Evolutionary conservation across 805 yeast genomes (phyloP).

Genomic region (Tetrapisispora phaffii): DNA sequence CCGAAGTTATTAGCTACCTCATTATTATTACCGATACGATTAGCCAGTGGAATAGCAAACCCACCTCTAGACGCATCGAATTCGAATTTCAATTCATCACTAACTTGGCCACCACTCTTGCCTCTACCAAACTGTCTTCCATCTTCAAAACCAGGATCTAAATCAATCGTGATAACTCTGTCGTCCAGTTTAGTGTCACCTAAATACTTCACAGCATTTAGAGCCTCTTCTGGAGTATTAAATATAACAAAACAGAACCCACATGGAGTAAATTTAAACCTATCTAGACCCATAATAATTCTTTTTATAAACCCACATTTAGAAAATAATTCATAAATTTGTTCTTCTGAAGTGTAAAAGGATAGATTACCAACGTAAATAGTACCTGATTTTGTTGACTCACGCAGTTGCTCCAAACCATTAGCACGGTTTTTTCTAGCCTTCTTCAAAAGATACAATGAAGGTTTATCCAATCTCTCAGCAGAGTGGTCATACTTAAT

Average conservation of each 20-base stretch:
- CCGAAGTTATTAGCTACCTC: conserved; percentile 2
- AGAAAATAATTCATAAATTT: conserved; percentile 75
- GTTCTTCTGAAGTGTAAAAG: conserved; percentile 90
- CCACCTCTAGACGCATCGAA: conserved; percentile 42
- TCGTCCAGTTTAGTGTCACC: conserved; percentile 80
- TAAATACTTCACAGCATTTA: conserved; percentile 73
- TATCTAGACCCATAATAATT: conserved; percentile 90
- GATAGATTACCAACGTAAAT: conserved; percentile 87
- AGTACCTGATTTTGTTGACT: conserved; percentile 59
- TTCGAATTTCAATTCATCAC: conserved; percentile 52
- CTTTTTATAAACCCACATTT: conserved; percentile 70
- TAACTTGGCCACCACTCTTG: conserved; percentile 80
- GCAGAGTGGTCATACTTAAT: conserved; percentile 54
- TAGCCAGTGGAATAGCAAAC: conserved; percentile 33
- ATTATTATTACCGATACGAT: conserved; percentile 18
- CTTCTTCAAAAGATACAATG: conserved; percentile 54
- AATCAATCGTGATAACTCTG: conserved; percentile 68
- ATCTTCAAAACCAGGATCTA: conserved; percentile 92
- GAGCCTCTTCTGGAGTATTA: conserved; percentile 55
- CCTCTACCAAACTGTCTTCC: conserved; percentile 97
- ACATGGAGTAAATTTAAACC: conserved; percentile 86
- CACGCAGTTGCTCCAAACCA: conserved; percentile 55
- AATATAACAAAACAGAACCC: conserved; percentile 93
- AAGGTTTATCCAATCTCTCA: conserved; percentile 61
- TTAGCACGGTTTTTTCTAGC: conserved; percentile 40